Percentiles rank a stretch among this genome's conserved stretches.
Evolutionary conservation across 2,329 filamentous ascomycete species (phyloP).

Genomic region (Lachnellula arida): DNA sequence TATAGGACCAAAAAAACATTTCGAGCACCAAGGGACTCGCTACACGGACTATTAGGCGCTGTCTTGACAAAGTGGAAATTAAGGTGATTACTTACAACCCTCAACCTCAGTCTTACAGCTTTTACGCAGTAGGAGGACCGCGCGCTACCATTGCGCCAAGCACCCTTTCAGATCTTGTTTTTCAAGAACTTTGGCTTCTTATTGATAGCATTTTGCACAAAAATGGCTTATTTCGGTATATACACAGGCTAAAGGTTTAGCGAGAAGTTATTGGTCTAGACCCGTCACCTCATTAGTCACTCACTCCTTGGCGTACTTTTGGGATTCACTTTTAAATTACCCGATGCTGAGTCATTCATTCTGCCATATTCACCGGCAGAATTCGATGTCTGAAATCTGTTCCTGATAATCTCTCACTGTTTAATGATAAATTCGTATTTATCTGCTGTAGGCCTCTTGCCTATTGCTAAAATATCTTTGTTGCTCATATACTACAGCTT

Average conservation of each 20-base stretch:
- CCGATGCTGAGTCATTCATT: neutral
- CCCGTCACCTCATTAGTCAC: neutral
- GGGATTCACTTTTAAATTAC: neutral
- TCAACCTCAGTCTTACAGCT: constrained; percentile 40
- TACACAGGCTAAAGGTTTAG: neutral
- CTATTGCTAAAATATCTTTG: too few species aligned
- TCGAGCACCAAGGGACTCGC: constrained; percentile 22
- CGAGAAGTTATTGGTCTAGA: neutral
- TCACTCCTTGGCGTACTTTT: too few species aligned
- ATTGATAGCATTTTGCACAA: constrained; percentile 3
- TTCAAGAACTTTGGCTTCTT: constrained; percentile 5
- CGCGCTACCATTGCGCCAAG: constrained; percentile 46
- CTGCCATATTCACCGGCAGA: too few species aligned
- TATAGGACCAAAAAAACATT: too few species aligned
- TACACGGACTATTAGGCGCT: neutral
- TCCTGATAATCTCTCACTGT: too few species aligned
- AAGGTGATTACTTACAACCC: constrained; percentile 19
- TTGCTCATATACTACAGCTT: too few species aligned
- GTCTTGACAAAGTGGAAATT: neutral
- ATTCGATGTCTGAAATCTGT: too few species aligned
- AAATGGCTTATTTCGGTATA: neutral
- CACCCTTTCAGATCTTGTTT: constrained; percentile 13
- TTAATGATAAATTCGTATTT: too few species aligned
- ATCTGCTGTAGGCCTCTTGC: too few species aligned
- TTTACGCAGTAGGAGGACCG: constrained; percentile 40